Conservation (phyloP, 2,329 filamentous ascomycete genomes). For the Spiromastix sp. region DNA sequence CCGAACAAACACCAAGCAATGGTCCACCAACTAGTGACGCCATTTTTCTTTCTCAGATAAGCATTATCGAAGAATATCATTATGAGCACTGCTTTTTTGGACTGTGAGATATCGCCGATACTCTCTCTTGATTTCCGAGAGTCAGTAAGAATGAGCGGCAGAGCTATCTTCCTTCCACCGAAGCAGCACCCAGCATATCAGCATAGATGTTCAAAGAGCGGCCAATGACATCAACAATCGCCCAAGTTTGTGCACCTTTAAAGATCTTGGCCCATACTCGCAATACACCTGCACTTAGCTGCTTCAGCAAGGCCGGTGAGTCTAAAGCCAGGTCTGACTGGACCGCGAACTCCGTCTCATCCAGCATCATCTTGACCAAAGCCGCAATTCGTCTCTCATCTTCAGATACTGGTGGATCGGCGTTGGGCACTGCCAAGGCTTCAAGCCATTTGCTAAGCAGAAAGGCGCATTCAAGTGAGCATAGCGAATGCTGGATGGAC, state of each 20-base stretch:
- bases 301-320: constrained; percentile 22
- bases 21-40: too few relatives aligned
- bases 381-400: constrained; percentile 28
- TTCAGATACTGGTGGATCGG: constrained; percentile 25
- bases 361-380: constrained; percentile 32
- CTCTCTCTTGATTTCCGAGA: too few relatives aligned
- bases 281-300: constrained; percentile 30
- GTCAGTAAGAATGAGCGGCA: too few relatives aligned
- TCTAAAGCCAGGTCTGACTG: constrained; percentile 3
- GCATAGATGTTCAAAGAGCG: constrained; percentile 30
- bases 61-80: too few relatives aligned
- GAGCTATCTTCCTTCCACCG: too few relatives aligned
- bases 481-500: constrained; percentile 31
- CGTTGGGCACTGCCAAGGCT: constrained; percentile 20
- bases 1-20: too few relatives aligned
- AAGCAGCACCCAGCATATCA: constrained; percentile 27
- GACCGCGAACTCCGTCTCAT: constrained; percentile 11
- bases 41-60: too few relatives aligned
- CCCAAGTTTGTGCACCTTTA: constrained; percentile 32
- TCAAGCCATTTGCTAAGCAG: constrained; percentile 32
- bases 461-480: constrained; percentile 30
- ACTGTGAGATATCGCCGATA: too few relatives aligned
- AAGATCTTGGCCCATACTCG: constrained; percentile 34
- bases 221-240: constrained; percentile 33
- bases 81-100: too few relatives aligned